A percentile compares a stretch with the other conserved stretches of the same genome.
Evolutionary conservation across 2,329 filamentous ascomycete species (phyloP).

Genomic region (Calonectria pteridis): DNA sequence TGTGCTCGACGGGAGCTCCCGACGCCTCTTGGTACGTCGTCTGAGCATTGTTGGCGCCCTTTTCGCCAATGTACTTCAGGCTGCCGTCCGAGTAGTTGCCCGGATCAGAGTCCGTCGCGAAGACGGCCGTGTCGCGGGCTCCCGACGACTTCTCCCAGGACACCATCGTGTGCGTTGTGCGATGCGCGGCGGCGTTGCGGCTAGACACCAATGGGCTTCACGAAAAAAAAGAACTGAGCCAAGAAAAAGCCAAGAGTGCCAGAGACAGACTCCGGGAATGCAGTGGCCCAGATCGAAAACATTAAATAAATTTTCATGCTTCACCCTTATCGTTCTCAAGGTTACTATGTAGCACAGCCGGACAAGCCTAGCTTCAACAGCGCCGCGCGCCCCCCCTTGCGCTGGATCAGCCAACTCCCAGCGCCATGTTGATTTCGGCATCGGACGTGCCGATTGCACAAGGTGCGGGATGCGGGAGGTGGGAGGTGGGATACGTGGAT

Average conservation of each 20-base stretch:
- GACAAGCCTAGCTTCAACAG: neutral
- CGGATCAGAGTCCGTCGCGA: neutral
- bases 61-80: slow-evolving; percentile 18
- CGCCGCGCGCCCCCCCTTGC: neutral
- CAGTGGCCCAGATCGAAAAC: neutral
- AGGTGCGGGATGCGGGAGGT: slow-evolving; percentile 13
- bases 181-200: neutral
- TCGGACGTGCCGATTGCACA: slow-evolving; percentile 9
- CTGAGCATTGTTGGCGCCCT: slow-evolving; percentile 16
- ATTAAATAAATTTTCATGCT: neutral
- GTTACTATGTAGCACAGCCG: neutral
- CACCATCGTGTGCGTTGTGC: neutral
- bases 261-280: neutral
- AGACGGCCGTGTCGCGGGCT: neutral
- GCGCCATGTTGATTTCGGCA: slow-evolving; percentile 9
- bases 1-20: slow-evolving; percentile 16
- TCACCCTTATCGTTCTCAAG: neutral
- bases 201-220: neutral
- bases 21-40: slow-evolving; percentile 21
- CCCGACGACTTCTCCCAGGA: slow-evolving; percentile 14
- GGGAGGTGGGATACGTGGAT: neutral
- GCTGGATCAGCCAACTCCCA: neutral
- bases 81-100: slow-evolving; percentile 21
- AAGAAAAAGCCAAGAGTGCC: neutral
- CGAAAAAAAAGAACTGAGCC: neutral